Base-by-base conservation (phyloP, 2,329 filamentous ascomycete species). In the Aureobasidium lini region DNA sequence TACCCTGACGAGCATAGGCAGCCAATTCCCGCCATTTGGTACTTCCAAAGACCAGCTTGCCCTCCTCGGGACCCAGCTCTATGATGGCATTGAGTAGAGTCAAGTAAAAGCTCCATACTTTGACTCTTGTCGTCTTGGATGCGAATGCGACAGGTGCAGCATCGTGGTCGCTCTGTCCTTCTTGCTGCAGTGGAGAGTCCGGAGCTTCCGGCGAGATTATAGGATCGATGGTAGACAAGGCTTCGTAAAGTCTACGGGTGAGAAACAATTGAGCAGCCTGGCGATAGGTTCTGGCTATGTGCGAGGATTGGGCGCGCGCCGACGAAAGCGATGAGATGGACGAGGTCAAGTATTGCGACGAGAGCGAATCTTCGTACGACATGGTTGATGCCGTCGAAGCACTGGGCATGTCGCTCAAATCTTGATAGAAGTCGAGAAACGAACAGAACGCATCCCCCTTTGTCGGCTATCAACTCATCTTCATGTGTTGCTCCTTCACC, bases 71-170 rank as follows among this genome's bases (percentile, higher is more conserved):
- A 59, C 91, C 90, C 69, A 97, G 79, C 69, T 97, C 93, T 37
- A 95, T 79, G 64, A 96, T 88, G 40, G 90, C 88, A 76, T 96
- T 96, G 63, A 97, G 79, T 53, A 96, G 87, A 16, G 92, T 96
- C 64, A 97, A 82, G 72, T 97, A 99, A 68, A 99, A 81, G 73
- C 91, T 96, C 94, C 94, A 99, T 64, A 97, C 88, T 75, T 97
- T 99, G 72, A 96, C 88, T 64, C 92, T 81, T 60, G 90, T 94
- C 34, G 86, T 88, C 65, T 88, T 84, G 43, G 89, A 92, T 57
- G 90, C 90, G 63, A 81, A 84, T 57, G 89, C 87, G 57, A 96
- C 85, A 4, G 91, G 90, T 31, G 90, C 87, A 37, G 29, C 56
- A 34, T 34, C 13, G 23, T 11, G 36, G 28, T 43, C 16, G 11